Conservation (phyloP, 768 basidiomycete genomes). For the Psilocybe sp. region DNA sequence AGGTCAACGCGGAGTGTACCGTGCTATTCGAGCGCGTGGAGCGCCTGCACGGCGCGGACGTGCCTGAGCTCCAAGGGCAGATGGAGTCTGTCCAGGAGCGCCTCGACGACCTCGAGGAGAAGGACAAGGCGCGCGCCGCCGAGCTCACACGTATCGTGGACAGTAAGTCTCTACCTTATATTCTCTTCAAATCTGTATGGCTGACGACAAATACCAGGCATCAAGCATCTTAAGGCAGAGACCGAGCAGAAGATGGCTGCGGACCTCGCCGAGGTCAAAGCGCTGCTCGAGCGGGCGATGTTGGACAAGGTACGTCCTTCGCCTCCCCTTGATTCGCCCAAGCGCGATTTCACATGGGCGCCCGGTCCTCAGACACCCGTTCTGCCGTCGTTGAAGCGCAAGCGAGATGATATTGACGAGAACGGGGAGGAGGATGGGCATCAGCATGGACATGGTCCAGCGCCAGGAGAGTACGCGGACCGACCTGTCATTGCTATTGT, state of each 20-base stretch:
- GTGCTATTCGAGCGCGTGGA: slow-evolving; percentile 34
- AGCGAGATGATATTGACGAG: slow-evolving; percentile 47
- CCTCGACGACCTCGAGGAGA: slow-evolving; percentile 7
- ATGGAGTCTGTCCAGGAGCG: slow-evolving; percentile 27
- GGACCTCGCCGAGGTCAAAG: slow-evolving; percentile 40
- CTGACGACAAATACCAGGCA: too few relatives aligned
- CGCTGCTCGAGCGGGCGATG: slow-evolving; percentile 7
- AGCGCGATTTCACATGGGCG: slow-evolving; percentile 15
- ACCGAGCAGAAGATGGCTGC: slow-evolving; percentile 41
- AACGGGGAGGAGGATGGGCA: slow-evolving; percentile 38
- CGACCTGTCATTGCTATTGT: background rate
- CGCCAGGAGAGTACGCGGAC: slow-evolving; percentile 1
- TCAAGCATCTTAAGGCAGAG: slow-evolving; percentile 34
- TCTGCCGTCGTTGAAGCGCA: slow-evolving; percentile 56
- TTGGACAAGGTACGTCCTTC: slow-evolving; percentile 26
- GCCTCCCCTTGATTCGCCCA: slow-evolving; percentile 5
- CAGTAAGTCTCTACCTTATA: slow-evolving; percentile 29
- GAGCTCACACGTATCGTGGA: slow-evolving; percentile 36
- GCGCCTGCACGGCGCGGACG: slow-evolving; percentile 21
- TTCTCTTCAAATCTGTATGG: slow-evolving; percentile 36
- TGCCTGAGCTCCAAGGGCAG: slow-evolving; percentile 24
- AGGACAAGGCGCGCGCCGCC: slow-evolving; percentile 24
- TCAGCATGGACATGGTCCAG: slow-evolving; percentile 15
- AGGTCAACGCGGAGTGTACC: slow-evolving; percentile 33
- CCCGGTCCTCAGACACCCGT: slow-evolving; percentile 27